Percentiles rank a stretch among this genome's conserved stretches.
These are phyloP conservation scores for Ampelocalamus luodianensis DNA, from an alignment of 176 grass and related monocot species.

Conservation along the genomic window DNA sequence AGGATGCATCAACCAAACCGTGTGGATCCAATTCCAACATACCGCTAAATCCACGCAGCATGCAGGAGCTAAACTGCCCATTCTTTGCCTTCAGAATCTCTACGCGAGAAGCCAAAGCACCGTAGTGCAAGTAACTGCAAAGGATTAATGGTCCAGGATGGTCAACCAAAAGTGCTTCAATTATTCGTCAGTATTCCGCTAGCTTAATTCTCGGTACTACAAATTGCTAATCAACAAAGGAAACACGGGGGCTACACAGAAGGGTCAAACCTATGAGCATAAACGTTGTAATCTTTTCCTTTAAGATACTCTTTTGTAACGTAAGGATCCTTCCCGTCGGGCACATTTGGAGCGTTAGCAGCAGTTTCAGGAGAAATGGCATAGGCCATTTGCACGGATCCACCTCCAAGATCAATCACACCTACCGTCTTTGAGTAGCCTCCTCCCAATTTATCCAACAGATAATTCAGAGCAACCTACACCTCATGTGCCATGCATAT, in stretches of 20 bases:
- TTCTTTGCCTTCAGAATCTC: conserved; percentile 51
- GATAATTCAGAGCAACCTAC: conserved; percentile 62
- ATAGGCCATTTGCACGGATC: conserved; percentile 55
- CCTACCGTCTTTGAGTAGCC: conserved; percentile 55
- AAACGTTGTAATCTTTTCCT: conserved; percentile 51
- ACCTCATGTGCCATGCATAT: not conserved
- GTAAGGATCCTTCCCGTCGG: conserved; percentile 36
- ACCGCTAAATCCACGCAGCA: conserved; percentile 54
- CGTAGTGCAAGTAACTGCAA: conserved; percentile 60
- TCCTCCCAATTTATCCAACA: conserved; percentile 56
- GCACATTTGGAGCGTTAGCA: conserved; percentile 45
- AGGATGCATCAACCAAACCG: no score
- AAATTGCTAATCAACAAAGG: no score
- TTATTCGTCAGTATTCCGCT: no score
- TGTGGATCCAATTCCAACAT: not conserved
- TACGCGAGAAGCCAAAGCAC: conserved; percentile 44
- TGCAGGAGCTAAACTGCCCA: conserved; percentile 49
- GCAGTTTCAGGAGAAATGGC: conserved; percentile 48
- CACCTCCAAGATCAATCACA: conserved; percentile 24
- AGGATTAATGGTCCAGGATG: not conserved
- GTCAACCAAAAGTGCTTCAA: no score
- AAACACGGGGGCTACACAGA: no score
- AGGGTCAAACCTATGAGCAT: conserved; percentile 53
- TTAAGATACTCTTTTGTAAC: conserved; percentile 49
- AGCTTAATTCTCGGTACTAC: no score